These are phyloP conservation scores for Fusarium buharicum DNA, from an alignment of 2,329 filamentous ascomycete species.

Conservation along the genomic window DNA sequence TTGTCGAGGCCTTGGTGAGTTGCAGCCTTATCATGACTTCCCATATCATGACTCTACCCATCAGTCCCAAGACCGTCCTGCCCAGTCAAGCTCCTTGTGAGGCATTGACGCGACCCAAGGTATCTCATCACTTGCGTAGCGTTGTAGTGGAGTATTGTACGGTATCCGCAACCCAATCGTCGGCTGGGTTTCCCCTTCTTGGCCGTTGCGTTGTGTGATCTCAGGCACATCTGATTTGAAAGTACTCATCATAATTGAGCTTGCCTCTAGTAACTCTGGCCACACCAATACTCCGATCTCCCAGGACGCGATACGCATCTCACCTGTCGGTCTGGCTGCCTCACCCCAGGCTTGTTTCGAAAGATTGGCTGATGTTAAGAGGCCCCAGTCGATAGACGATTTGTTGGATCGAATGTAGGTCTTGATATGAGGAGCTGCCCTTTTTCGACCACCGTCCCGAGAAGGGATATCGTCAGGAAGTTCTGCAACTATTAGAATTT, in stretches of 20 bases:
- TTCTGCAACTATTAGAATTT: slow-evolving; percentile 37
- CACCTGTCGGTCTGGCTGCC: slow-evolving; percentile 62
- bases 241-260: slow-evolving; percentile 71
- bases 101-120: slow-evolving; percentile 79
- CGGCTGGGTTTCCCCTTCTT: slow-evolving; percentile 43
- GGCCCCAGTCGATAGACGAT: slow-evolving; percentile 80
- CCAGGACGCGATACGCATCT: slow-evolving; percentile 80
- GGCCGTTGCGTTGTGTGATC: slow-evolving; percentile 26
- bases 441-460: slow-evolving; percentile 67
- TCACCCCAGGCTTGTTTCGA: slow-evolving; percentile 92
- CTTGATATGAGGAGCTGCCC: slow-evolving; percentile 88
- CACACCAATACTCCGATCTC: slow-evolving; percentile 87
- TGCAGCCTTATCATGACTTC: slow-evolving; percentile 20
- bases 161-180: slow-evolving; percentile 80
- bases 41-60: slow-evolving; percentile 16
- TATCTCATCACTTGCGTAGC: slow-evolving; percentile 70
- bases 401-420: slow-evolving; percentile 78
- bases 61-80: slow-evolving; percentile 54
- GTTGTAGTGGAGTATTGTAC: slow-evolving; percentile 80
- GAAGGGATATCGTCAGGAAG: slow-evolving; percentile 37
- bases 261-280: slow-evolving; percentile 68
- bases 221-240: slow-evolving; percentile 71
- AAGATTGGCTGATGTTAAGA: slow-evolving; percentile 90
- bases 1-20: background rate
- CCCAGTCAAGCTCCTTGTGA: slow-evolving; percentile 72